Evolutionary conservation across 2,329 filamentous ascomycete species (phyloP), one percentile per base, ranked within the genome.

Genomic region (Botrytis deweyae): DNA sequence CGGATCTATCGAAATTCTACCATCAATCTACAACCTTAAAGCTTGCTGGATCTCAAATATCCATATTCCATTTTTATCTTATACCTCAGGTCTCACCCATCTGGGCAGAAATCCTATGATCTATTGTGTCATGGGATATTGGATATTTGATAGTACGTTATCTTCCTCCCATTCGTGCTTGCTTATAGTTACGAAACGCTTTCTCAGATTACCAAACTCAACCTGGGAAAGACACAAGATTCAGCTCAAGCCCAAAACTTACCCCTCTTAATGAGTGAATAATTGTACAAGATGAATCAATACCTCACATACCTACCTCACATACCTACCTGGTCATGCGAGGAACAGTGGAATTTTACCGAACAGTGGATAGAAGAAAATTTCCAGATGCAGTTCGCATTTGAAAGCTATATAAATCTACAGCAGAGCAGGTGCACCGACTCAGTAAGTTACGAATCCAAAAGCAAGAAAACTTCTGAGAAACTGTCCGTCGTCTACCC

Each of bases 11-110:
- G 49, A n/a, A n/a, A 52, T 0, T 14, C 0, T 52, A n/a, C 22
- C 22, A 52, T 14, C 22, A n/a, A n/a, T 14, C 4, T n/a, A n/a
- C 2, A 2, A n/a, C 0, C 0, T 52, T 25, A 5, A 52, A 12
- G 22, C 49, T 52, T 9, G 4, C 49, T 52, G 22, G 4, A 52
- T 52, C 25, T n/a, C 10, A 25, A n/a, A 52, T 52, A 25, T 52
- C 49, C 4, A 14, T 14, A n/a, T 52, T 14, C 25, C 4, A 5
- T 14, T 25, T 52, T 52, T 52, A 52, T 52, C 49, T 14, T n/a
- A 14, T 14, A 52, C 14, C 22, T 6, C 22, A 25, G 22, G 4
- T 16, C 14, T 9, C 14, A 29, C 12, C 2, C 16, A 18, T 29
- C 29, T 59, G 6, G 29, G 18, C 18, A 44, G 42, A 42, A 42